Percentiles rank a stretch among this genome's conserved stretches.
Evolutionary conservation across 768 basidiomycete genomes (phyloP).

Genomic region (Tulasnella sp.): DNA sequence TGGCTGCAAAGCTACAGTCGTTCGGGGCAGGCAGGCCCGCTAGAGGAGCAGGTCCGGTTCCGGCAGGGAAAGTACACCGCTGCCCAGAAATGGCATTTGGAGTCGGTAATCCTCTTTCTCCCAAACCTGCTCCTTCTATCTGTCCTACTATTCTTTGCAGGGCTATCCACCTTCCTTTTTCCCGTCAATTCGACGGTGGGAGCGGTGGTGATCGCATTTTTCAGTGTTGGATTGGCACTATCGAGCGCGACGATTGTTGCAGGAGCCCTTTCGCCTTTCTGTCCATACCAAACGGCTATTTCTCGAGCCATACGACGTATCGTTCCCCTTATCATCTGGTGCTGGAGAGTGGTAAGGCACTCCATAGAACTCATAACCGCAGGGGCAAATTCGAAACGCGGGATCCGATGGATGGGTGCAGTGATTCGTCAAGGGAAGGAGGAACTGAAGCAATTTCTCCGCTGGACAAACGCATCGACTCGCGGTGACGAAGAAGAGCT

Average conservation of each 20-base stretch:
- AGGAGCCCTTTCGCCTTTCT: background rate
- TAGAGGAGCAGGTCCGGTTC: conserved; percentile 7
- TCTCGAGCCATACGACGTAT: background rate
- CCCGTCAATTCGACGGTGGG: background rate
- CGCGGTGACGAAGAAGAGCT: background rate
- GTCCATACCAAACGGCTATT: conserved; percentile 9
- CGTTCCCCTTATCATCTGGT: background rate
- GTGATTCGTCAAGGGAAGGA: background rate
- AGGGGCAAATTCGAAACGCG: background rate
- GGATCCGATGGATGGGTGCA: background rate
- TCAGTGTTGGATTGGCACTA: background rate
- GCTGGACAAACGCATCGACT: background rate
- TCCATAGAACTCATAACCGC: background rate
- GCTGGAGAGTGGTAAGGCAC: background rate
- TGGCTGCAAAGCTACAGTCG: no score
- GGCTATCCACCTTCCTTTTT: background rate
- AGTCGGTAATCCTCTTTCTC: background rate
- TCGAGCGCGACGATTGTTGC: background rate
- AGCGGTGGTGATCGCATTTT: background rate
- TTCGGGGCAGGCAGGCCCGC: no score
- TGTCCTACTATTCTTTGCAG: conserved; percentile 17
- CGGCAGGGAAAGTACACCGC: conserved; percentile 22
- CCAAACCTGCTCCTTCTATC: conserved; percentile 23
- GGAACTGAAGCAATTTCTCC: background rate
- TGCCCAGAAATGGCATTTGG: background rate